Conservation (phyloP, 768 basidiomycete genomes). For the Amanita fuliginea region DNA sequence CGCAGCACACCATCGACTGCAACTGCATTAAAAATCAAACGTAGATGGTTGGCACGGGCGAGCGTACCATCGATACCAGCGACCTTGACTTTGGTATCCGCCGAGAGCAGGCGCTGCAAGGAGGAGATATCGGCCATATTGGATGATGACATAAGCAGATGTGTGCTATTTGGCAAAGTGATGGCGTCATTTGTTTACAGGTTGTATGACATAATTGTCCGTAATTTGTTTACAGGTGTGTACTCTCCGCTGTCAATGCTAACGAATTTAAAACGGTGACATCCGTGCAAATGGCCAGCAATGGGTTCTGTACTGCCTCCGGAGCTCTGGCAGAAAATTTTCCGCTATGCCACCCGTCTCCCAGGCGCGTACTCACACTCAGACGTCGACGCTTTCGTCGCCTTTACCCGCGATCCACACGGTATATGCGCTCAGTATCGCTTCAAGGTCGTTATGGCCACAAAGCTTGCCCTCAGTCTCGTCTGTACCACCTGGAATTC, state of each 20-base stretch:
- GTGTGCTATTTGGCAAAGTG: too few relatives aligned
- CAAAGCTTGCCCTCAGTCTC: conserved; percentile 13
- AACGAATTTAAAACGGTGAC: too few relatives aligned
- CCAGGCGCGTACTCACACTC: conserved; percentile 14
- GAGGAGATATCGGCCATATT: conserved; percentile 19
- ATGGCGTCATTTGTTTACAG: too few relatives aligned
- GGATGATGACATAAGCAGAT: conserved; percentile 11
- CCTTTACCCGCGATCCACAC: conserved; percentile 15
- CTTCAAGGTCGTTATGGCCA: conserved; percentile 11
- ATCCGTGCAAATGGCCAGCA: too few relatives aligned
- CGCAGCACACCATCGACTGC: conserved; percentile 87
- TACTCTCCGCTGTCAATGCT: too few relatives aligned
- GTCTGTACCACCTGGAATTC: conserved; percentile 14
- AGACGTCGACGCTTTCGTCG: conserved; percentile 14
- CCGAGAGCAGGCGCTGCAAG: conserved; percentile 23
- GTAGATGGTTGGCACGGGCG: too few relatives aligned
- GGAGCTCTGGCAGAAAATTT: conserved; percentile 18
- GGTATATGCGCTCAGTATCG: conserved; percentile 12
- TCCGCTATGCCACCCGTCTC: conserved; percentile 13
- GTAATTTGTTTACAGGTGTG: too few relatives aligned
- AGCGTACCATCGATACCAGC: conserved; percentile 75
- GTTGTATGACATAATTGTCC: too few relatives aligned
- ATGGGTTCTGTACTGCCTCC: conserved; percentile 11
- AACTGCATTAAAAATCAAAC: not conserved
- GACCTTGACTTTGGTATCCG: conserved; percentile 85